Conservation (phyloP, 208 protist species). For the Balamuthia mandrillaris region DNA sequence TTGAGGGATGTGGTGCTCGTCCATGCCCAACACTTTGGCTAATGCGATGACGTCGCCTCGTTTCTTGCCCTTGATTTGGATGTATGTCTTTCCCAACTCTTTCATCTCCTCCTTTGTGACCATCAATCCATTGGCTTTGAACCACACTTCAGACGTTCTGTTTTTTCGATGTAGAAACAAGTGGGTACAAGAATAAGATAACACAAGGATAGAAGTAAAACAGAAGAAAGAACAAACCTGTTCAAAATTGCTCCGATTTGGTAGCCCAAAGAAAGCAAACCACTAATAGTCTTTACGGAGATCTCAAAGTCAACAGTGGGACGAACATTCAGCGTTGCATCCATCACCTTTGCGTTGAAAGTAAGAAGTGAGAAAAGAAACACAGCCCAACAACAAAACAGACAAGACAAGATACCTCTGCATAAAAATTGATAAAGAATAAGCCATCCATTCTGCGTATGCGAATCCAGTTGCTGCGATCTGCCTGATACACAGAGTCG, state of each 20-base stretch:
- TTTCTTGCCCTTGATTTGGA: slow-evolving; percentile 49
- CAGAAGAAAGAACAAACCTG: too few species aligned
- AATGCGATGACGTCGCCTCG: slow-evolving; percentile 35
- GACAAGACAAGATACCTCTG: too few species aligned
- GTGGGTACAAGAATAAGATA: too few species aligned
- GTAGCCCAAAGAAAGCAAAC: slow-evolving; percentile 47
- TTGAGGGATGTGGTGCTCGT: slow-evolving; percentile 49
- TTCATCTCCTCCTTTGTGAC: slow-evolving; percentile 56
- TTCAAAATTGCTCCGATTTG: slow-evolving; percentile 52
- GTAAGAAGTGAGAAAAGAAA: too few species aligned
- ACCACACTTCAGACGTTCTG: slow-evolving; percentile 44
- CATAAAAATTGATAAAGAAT: slow-evolving; percentile 53
- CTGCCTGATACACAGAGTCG: slow-evolving; percentile 18
- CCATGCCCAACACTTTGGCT: slow-evolving; percentile 41
- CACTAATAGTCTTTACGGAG: slow-evolving; percentile 47
- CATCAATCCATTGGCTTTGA: slow-evolving; percentile 40
- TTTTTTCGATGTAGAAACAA: too few species aligned
- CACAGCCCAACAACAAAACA: too few species aligned
- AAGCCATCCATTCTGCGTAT: slow-evolving; percentile 48
- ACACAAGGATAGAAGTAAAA: too few species aligned
- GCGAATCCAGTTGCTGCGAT: slow-evolving; percentile 51
- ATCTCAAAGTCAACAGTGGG: slow-evolving; percentile 55
- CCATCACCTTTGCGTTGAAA: too few species aligned
- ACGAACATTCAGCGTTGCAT: slow-evolving; percentile 36
- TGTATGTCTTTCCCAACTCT: slow-evolving; percentile 49